Evolutionary conservation across 1,284 basidiomycete genomes (phyloP).

Genomic region (Cutaneotrichosporon cavernicola): DNA sequence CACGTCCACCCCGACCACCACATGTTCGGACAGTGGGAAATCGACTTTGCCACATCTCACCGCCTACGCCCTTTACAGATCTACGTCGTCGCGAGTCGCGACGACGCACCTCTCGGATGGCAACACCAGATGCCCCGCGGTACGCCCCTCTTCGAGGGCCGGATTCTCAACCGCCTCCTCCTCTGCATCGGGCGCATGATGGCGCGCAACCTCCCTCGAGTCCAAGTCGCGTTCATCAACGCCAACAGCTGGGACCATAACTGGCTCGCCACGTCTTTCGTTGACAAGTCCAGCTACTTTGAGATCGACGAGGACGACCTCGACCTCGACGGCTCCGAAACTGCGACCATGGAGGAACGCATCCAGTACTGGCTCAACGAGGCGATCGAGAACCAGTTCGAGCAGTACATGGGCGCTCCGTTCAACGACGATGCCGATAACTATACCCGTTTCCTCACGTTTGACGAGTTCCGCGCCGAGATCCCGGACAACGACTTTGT

Average conservation of each 20-base stretch:
- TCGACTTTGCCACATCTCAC: background rate
- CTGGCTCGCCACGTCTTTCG: background rate
- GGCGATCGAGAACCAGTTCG: background rate
- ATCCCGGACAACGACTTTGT: background rate
- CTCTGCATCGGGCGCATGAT: background rate
- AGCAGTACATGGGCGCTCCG: background rate
- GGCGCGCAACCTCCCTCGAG: background rate
- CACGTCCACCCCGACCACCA: background rate
- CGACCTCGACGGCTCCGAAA: background rate
- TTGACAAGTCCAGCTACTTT: background rate
- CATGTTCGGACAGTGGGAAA: constrained; percentile 3
- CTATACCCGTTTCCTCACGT: background rate
- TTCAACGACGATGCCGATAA: background rate
- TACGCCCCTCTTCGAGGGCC: background rate
- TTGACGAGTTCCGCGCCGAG: background rate
- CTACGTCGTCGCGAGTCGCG: background rate
- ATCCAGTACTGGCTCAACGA: background rate
- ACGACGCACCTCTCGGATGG: background rate
- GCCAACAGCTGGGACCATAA: background rate
- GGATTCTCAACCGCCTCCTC: background rate
- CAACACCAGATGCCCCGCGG: background rate
- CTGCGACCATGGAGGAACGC: background rate
- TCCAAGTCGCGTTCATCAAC: background rate
- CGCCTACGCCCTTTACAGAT: background rate
- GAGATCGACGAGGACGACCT: background rate